Evolutionary conservation across 805 yeast genomes (phyloP), one percentile per base, ranked within the genome.

Genomic region (Candida silvicultrix): DNA sequence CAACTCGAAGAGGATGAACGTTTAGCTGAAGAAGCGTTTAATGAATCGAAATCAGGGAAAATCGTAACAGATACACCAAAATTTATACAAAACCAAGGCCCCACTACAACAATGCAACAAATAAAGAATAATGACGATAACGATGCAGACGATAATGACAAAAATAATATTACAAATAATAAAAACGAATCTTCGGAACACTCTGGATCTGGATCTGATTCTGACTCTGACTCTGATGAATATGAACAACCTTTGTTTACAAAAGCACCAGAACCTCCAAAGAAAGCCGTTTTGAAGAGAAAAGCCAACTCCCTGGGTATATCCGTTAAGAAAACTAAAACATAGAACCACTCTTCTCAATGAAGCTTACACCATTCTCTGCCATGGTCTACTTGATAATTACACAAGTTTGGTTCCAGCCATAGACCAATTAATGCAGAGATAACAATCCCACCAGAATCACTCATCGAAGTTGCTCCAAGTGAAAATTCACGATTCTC

Each of bases 401-500:
- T 58, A 59, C 99, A 92, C 18, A 92, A 68, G 1, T 67, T 55
- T 15, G 85, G 82, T 57, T 92, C 98, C 10, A 90, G 63, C 74
- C 80, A 74, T 67, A 86, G 67, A 18, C 89, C 89, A 3, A 88
- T 60, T 11, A 81, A 57, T 0, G 96, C 97, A 4, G 97, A 95
- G 0, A 85, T 20, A 8, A 88, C 85, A 14, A 90, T 78, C 0
- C 99, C 99, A 12, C 83, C 77, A 2, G 90, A 81, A 58, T 88
- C 96, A 48, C 95, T 83, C 47, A 88, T 77, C 0, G 94, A 85
- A 1, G 85, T 92, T 5, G 90, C 77, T 3, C 95, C 96, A 69
- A 89, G 71, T 0, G 89, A 80, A 63, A 89, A 83, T 66, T 87
- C 90, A 49, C 92, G 69, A 56, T 84, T 76, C 14, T 68, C 49